phyloP scores from a whole-genome alignment of 257 asterid species.

The Misopates orontium region DNA sequence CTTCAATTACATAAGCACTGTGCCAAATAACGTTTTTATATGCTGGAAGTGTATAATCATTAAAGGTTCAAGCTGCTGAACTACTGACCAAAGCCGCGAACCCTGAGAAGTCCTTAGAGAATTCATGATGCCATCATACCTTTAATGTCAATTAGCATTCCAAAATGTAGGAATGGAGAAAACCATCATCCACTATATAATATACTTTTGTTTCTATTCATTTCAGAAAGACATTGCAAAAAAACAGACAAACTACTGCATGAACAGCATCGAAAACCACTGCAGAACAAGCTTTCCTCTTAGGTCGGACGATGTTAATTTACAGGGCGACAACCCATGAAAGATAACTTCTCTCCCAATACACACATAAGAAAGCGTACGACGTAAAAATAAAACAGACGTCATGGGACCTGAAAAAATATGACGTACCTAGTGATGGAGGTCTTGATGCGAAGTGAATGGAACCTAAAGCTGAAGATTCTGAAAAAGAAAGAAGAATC shows the following conservation, averaged over 20 bases:
- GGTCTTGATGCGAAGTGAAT: conserved; percentile 93
- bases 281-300: neutral
- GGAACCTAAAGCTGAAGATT: conserved; percentile 79
- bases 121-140: neutral
- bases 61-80: neutral
- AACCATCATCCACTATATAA: neutral
- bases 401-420: conserved; percentile 21
- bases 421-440: conserved; percentile 75
- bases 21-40: neutral
- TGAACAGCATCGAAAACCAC: neutral
- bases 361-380: conserved; percentile 6
- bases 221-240: too few relatives aligned
- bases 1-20: neutral
- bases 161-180: neutral
- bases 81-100: too few relatives aligned
- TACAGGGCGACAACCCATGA: neutral
- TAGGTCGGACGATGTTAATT: conserved; percentile 5
- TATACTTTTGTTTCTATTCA: neutral
- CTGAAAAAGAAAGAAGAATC: conserved; percentile 69
- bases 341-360: conserved; percentile 4
- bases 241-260: neutral
- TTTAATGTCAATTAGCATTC: neutral
- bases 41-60: neutral
- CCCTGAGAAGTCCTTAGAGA: neutral
- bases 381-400: conserved; percentile 8